Evolutionary conservation across 345 rosid genomes (phyloP), one percentile per base, ranked within the genome.

Genomic region (Conringia planisiliqua): DNA sequence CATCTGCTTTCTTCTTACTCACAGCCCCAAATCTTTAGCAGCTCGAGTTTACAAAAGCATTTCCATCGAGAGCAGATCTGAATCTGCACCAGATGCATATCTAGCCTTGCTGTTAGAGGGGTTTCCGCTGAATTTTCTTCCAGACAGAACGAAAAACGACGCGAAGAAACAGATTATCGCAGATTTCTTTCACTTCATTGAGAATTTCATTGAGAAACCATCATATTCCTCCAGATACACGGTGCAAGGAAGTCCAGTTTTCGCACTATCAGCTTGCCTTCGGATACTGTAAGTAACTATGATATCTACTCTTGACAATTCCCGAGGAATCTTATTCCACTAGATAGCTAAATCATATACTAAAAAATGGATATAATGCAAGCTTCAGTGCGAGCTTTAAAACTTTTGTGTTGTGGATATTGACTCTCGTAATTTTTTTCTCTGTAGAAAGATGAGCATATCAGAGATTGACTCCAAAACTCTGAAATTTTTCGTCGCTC

Each of bases 51-150:
- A 83, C 79, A 71, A 61, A 65, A 78, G 65, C 68, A 64, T 86
- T 38, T 73, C 70, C 10, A 67, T 75, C 61, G 90, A 81, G 29
- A 82, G 67, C 26, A 71, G 67, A 65, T 78, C 83, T 66, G 87
- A 84, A 43, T 40, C 66, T 27, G 81, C 92, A 56, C 75, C 88
- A 54, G 73, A 81, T 71, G 74, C 84, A 75, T 85, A 58, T 68
- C 73, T 82, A 68, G 87, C 90, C 66, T 80, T 95, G 81, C 85
- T 95, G 16, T 59, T 79, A 80, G 97, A 95, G 72, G 96, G 93
- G 32, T 89, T 95, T 78, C 87, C 99, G 4, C 59, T 92, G 66
- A 81, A 82, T 76, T 77, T 80, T 61, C 78, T 95, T 29, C 80
- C 93, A 7, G 86, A 83, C 56, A 76, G 71, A 71, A 46, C 83